Percentiles rank a stretch among this genome's conserved stretches.
phyloP scores from a whole-genome alignment of 495 filamentous ascomycete species.

The Xylaria palmicola region DNA sequence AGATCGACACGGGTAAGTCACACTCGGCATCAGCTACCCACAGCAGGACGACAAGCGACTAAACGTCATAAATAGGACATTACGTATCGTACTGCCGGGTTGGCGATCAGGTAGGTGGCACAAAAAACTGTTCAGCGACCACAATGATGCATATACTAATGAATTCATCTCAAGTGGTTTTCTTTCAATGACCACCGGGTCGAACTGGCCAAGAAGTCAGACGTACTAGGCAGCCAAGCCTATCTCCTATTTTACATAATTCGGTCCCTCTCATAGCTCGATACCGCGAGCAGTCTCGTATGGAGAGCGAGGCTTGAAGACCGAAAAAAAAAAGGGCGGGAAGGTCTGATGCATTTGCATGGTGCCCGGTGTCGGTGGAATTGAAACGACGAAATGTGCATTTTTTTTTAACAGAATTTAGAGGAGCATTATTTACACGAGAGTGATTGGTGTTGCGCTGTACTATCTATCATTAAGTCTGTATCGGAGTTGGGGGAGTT shows the following conservation, averaged over 20 bases:
- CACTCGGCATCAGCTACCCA: not conserved
- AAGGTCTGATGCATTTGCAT: constrained; percentile 29
- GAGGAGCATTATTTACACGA: constrained; percentile 18
- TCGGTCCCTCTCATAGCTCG: constrained; percentile 52
- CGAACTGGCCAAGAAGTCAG: constrained; percentile 69
- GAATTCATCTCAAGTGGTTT: constrained; percentile 65
- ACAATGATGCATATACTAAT: not conserved
- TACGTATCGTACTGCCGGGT: constrained; percentile 84
- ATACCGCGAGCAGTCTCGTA: not conserved
- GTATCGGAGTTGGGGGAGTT: constrained; percentile 1
- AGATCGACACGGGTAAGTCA: constrained; percentile 65
- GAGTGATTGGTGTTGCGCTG: no score
- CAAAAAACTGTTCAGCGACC: not conserved
- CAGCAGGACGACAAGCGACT: constrained; percentile 24
- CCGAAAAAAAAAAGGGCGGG: not conserved
- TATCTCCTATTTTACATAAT: constrained; percentile 88
- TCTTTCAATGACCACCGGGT: constrained; percentile 90
- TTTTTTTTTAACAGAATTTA: constrained; percentile 26
- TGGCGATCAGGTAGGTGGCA: constrained; percentile 64
- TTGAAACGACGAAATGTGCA: constrained; percentile 13
- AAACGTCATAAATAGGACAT: constrained; percentile 50
- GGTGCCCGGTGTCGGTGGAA: constrained; percentile 15
- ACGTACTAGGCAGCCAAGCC: constrained; percentile 78
- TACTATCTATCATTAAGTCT: not conserved
- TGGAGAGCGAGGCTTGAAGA: not conserved